Base-by-base conservation (phyloP, 768 basidiomycete species). In the Hypsizygus marmoreus region DNA sequence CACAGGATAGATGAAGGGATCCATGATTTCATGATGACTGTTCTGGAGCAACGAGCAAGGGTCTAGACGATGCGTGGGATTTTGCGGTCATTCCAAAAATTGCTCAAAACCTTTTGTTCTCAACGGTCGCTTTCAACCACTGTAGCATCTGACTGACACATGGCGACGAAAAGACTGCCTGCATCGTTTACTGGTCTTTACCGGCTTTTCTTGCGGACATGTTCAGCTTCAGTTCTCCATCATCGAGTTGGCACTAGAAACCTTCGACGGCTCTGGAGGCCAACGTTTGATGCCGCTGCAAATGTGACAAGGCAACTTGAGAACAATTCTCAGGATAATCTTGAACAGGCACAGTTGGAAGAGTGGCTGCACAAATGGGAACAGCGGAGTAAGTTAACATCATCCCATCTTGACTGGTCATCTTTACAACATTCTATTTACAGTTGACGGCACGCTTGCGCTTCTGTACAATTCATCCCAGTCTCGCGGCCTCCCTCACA, bases 401-500 rank as follows among this genome's bases (percentile, higher is more conserved):
- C 22, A 45, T 61, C 24, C 26, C 31, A 39, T 31, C 19, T n/a
- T 23, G 0, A n/a, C 24, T 38, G 6, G 4, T 43, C 12, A 14
- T 30, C 23, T 35, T 58, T 44, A 43, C 25, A 29, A 32, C 40
- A 12, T n/a, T 11, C 16, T 34, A 43, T 29, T 33, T 42, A 6
- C 48, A 91, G 88, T 87, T 63, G 86, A 90, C 56, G 75, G 73
- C 47, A 88, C 86, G 0, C 70, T 90, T 30, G 70, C 72, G 24
- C 53, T 90, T 7, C 60, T 90, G 35, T 74, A 79, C 63, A 78
- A 72, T 20, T 83, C 88, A n/a, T 76, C 79, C 3, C 69, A 71
- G 46, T 76, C 79, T 25, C 77, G 84, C 20, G 88, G 88, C 11
- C 64, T 86, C 11, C 62, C 86, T 9, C 82, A 87, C 57, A 67